Conservation (phyloP, 805 yeast genomes). For the Metschnikowia kofuensis region DNA sequence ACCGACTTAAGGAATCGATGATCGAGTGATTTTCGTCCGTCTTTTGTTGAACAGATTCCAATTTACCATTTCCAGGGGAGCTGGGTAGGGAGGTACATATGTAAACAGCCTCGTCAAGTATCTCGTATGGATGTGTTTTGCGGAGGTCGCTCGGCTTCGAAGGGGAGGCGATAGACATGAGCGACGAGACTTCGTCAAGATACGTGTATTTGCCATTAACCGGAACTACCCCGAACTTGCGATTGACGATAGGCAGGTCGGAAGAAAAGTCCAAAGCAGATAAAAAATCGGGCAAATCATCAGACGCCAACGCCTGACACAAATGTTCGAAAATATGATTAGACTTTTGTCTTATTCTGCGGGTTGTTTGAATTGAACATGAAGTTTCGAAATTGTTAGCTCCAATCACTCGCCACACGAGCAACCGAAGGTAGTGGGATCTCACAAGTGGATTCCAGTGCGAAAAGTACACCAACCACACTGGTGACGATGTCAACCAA, state of each 20-base stretch:
- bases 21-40: conserved; percentile 33
- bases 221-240: conserved; percentile 45
- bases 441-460: conserved; percentile 83
- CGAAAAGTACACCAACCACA: conserved; percentile 59
- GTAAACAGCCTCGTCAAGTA: conserved; percentile 65
- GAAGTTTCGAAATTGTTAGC: conserved; percentile 38
- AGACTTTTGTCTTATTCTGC: conserved; percentile 30
- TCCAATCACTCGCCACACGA: conserved; percentile 64
- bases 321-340: conserved; percentile 21
- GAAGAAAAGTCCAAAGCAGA: conserved; percentile 25
- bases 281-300: not conserved
- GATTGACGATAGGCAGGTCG: conserved; percentile 44
- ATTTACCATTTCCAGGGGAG: conserved; percentile 7
- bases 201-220: conserved; percentile 25
- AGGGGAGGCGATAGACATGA: conserved; percentile 17
- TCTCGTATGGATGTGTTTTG: conserved; percentile 59
- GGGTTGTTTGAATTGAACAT: conserved; percentile 27
- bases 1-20: conserved; percentile 29
- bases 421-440: conserved; percentile 60
- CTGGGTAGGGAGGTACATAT: conserved; percentile 26
- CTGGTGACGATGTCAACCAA: conserved; percentile 50
- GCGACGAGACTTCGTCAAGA: conserved; percentile 10
- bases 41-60: conserved; percentile 18
- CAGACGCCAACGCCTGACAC: conserved; percentile 4
- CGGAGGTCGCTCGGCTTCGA: conserved; percentile 35